Evolutionary conservation across 208 protist species (phyloP).

Genomic region (Crithidia expoeki): DNA sequence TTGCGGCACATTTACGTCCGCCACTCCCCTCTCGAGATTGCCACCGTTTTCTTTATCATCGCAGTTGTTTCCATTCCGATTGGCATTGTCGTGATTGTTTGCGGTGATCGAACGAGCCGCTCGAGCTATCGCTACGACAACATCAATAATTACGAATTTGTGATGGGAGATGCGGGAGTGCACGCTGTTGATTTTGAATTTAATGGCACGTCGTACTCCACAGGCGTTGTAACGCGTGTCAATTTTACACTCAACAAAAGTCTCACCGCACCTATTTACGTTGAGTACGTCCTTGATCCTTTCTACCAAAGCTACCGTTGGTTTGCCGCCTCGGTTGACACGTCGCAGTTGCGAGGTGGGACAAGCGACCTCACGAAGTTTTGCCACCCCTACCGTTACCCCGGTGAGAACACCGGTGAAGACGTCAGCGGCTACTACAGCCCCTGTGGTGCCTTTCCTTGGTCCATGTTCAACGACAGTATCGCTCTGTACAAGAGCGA

Average conservation of each 20-base stretch:
- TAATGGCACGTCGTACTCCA: conserved; percentile 43
- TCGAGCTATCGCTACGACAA: conserved; percentile 79
- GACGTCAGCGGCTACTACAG: conserved; percentile 72
- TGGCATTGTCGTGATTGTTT: conserved; percentile 88
- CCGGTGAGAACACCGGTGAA: conserved; percentile 58
- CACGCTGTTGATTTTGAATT: conserved; percentile 53
- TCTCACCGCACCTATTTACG: conserved; percentile 91
- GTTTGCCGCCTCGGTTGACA: conserved; percentile 83
- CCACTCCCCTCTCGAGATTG: conserved; percentile 91
- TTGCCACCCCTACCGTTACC: conserved; percentile 61
- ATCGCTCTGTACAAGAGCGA: conserved; percentile 71
- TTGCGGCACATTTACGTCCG: conserved; percentile 95
- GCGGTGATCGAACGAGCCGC: conserved; percentile 65
- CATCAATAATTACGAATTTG: conserved; percentile 55
- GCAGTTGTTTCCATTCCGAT: conserved; percentile 94
- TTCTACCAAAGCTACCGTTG: conserved; percentile 98
- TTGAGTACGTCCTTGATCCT: conserved; percentile 97
- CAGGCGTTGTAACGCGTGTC: conserved; percentile 41
- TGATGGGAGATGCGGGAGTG: conserved; percentile 24
- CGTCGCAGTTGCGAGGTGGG: conserved; percentile 61
- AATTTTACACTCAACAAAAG: conserved; percentile 67
- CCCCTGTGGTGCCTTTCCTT: conserved; percentile 97
- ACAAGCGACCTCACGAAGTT: conserved; percentile 14
- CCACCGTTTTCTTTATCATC: conserved; percentile 93
- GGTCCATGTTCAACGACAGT: conserved; percentile 97